phyloP scores from a whole-genome alignment of 768 basidiomycete species.

The Amanita pseudoporphyria region DNA sequence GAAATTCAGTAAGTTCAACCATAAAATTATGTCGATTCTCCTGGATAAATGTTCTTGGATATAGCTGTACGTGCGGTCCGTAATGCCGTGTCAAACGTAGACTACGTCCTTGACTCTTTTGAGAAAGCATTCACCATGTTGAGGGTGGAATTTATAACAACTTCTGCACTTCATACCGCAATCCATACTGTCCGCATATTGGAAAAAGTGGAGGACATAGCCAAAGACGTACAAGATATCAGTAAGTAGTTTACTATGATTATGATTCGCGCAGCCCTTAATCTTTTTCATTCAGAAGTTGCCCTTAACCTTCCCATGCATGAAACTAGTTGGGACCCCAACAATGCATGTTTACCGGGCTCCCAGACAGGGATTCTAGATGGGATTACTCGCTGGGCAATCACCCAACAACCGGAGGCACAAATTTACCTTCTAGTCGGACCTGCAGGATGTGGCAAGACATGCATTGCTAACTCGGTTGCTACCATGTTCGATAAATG shows the following conservation, averaged over 20 bases:
- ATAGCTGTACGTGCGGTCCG: not conserved
- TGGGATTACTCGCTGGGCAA: slow-evolving; percentile 13
- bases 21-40: not conserved
- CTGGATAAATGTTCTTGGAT: not conserved
- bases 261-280: not conserved
- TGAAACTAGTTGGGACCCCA: slow-evolving; percentile 7
- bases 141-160: slow-evolving; percentile 5
- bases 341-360: slow-evolving; percentile 7
- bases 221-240: slow-evolving; percentile 1
- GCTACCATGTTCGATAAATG: slow-evolving; percentile 18
- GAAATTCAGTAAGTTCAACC: not conserved
- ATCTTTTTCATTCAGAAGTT: not conserved
- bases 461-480: slow-evolving; percentile 20
- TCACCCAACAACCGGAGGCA: slow-evolving; percentile 9
- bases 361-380: slow-evolving; percentile 10
- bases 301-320: slow-evolving; percentile 6
- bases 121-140: slow-evolving; percentile 5
- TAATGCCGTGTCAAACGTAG: not conserved
- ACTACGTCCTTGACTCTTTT: not conserved
- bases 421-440: slow-evolving; percentile 19
- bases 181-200: slow-evolving; percentile 3
- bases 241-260: not conserved
- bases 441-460: slow-evolving; percentile 20
- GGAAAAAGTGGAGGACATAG: slow-evolving; percentile 4
- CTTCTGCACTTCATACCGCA: not conserved